These are phyloP conservation scores for Xylaria sp. DNA, from an alignment of 2,329 filamentous ascomycete species.

Conservation along the genomic window DNA sequence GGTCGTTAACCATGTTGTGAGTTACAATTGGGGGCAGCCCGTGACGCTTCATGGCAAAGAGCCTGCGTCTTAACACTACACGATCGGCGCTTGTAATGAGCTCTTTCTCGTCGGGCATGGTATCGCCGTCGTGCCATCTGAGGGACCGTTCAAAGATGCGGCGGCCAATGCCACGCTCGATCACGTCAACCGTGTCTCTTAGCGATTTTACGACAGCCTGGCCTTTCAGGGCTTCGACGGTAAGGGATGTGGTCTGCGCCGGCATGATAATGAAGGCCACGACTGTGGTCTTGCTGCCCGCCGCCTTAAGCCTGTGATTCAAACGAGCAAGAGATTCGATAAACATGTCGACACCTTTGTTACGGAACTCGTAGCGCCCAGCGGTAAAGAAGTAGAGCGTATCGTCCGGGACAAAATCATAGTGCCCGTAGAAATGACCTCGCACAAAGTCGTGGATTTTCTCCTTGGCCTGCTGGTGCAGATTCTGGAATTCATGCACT, in stretches of 20 bases:
- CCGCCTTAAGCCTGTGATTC: conserved; percentile 89
- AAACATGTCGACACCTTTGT: conserved; percentile 99
- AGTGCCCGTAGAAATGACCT: conserved; percentile 97
- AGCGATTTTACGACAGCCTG: conserved; percentile 98
- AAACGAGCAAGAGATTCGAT: conserved; percentile 94
- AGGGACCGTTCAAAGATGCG: conserved; percentile 94
- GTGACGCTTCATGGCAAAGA: conserved; percentile 97
- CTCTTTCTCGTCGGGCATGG: conserved; percentile 96
- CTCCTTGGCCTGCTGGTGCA: conserved; percentile 95
- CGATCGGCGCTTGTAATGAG: conserved; percentile 92
- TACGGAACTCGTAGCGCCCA: conserved; percentile 96
- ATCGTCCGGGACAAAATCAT: conserved; percentile 96
- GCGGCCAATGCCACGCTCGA: conserved; percentile 91
- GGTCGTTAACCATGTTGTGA: conserved; percentile 97
- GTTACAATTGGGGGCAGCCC: conserved; percentile 94
- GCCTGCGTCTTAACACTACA: conserved; percentile 86
- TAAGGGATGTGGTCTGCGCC: conserved; percentile 92
- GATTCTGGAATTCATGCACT: conserved; percentile 98
- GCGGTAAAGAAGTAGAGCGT: conserved; percentile 98
- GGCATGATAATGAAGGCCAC: conserved; percentile 99
- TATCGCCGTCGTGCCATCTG: conserved; percentile 93
- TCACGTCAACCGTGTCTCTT: conserved; percentile 90
- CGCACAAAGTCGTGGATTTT: conserved; percentile 99
- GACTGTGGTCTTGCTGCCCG: conserved; percentile 90
- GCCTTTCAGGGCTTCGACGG: conserved; percentile 94